Percentiles rank a stretch among this genome's conserved stretches.
Evolutionary conservation across 495 filamentous ascomycete species (phyloP).

Genomic region (Trichocladium uniseriatum): DNA sequence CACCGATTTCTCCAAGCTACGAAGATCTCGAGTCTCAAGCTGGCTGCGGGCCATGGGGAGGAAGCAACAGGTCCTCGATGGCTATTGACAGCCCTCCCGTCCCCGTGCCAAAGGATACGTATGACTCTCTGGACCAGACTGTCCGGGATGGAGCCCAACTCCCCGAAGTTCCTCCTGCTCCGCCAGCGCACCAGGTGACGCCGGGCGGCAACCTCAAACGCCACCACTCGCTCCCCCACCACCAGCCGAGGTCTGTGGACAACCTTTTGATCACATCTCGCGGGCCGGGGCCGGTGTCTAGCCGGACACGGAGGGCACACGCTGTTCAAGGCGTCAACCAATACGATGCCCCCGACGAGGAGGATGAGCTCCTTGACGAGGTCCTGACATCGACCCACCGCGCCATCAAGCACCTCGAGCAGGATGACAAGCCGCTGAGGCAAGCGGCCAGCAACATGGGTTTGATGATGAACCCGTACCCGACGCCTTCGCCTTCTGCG

Average conservation of each 20-base stretch:
- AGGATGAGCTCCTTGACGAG: conserved; percentile 91
- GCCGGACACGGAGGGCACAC: conserved; percentile 72
- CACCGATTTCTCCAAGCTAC: conserved; percentile 57
- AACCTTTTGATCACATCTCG: conserved; percentile 47
- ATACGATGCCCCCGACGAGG: conserved; percentile 93
- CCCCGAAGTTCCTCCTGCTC: conserved; percentile 48
- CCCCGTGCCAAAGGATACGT: conserved; percentile 45
- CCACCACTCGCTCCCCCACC: conserved; percentile 69
- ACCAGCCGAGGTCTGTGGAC: conserved; percentile 55
- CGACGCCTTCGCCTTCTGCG: conserved; percentile 82
- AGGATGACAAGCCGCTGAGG: conserved; percentile 41
- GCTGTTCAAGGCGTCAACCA: conserved; percentile 68
- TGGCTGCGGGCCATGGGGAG: conserved; percentile 84
- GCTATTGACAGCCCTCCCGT: conserved; percentile 56
- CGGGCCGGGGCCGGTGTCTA: conserved; percentile 58
- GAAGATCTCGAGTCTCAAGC: conserved; percentile 90
- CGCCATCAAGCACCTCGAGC: conserved; percentile 43
- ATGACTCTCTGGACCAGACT: conserved; percentile 68
- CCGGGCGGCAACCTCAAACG: conserved; percentile 47
- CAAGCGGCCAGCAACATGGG: conserved; percentile 50
- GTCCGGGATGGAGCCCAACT: conserved; percentile 60
- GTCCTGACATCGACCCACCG: conserved; percentile 44
- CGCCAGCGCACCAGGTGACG: conserved; percentile 45
- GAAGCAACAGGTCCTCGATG: conserved; percentile 73
- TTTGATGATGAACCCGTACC: conserved; percentile 72